phyloP scores from a whole-genome alignment of 2,329 filamentous ascomycete species.

The Diaporthe australafricana region DNA sequence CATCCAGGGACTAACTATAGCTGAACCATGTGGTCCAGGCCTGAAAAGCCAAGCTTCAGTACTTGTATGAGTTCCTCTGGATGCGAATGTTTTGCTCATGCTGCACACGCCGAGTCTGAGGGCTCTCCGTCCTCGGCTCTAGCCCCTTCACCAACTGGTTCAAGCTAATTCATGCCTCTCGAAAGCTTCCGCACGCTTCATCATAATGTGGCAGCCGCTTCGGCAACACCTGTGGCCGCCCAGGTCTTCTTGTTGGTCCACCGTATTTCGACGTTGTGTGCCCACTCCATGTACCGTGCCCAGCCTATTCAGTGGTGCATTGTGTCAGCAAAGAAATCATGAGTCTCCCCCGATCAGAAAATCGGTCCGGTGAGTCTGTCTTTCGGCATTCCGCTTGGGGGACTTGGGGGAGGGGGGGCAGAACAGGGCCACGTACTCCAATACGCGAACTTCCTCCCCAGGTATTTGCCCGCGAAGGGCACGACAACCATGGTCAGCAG shows the following conservation, averaged over 20 bases:
- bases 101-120: not conserved
- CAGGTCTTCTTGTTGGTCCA: conserved; percentile 73
- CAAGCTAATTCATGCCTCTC: not conserved
- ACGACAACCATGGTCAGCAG: conserved; percentile 94
- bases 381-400: not conserved
- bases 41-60: no score
- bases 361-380: not conserved
- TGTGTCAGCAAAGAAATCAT: conserved; percentile 18
- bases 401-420: not conserved
- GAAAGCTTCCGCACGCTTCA: not conserved
- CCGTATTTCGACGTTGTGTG: conserved; percentile 80
- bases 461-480: conserved; percentile 93
- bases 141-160: not conserved
- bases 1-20: not conserved
- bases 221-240: conserved; percentile 71
- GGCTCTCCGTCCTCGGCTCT: not conserved
- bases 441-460: conserved; percentile 94
- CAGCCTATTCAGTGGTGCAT: conserved; percentile 72
- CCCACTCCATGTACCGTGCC: conserved; percentile 95
- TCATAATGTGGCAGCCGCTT: conserved; percentile 68
- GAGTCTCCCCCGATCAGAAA: conserved; percentile 24
- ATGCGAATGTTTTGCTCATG: not conserved
- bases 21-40: not conserved
- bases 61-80: not conserved
- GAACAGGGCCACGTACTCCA: conserved; percentile 77